Base-by-base conservation (phyloP, 345 rosid species). In the Laguncularia racemosa region DNA sequence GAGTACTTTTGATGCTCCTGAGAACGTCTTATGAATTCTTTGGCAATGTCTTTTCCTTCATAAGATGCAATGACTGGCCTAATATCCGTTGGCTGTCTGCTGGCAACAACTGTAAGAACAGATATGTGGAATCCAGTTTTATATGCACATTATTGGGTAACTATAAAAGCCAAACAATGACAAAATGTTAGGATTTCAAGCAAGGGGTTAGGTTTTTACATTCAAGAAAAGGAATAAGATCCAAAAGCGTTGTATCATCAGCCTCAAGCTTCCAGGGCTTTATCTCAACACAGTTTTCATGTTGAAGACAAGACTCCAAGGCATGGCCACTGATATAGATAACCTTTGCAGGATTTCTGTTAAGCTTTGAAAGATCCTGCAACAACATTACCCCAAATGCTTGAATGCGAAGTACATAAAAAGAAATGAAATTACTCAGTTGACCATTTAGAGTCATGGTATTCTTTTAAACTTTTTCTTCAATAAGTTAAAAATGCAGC, bases 311-410 rank as follows among this genome's bases (percentile, higher is more conserved):
- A 19, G 84, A 57, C 45, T 95, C 97, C 61, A 77, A 78, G 46
- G 92, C 96, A 76, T 85, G 81, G 43, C 78, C 89, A 72, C 99
- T 88, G 52, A 95, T 71, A 63, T 90, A 95, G 46, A 95, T 50
- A 60, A 95, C 77, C 75, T 72, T 95, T 26, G 63, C 76, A 0
- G 96, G 97, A 67, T 95, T 82, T 73, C 99, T 78, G 65, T 95
- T 95, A 40, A 95, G 96, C 79, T 90, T 90, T n/a, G 99, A 85
- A 55, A 95, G 83, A 70, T 90, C 99, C 99, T 95, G 84, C 62
- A 73, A 71, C 61, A 16, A 51, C 52, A 63, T 51, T n/a, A 50
- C 13, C 47, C 14, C 48, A 16, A 43, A 44, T 59, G 23, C 28
- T 23, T 23, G 28, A 23, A 23, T 23, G 2, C 28, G 5, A 33